These are phyloP conservation scores for Chlorokybus atmophyticus DNA, from an alignment of 139 green algal species.

Conservation along the genomic window DNA sequence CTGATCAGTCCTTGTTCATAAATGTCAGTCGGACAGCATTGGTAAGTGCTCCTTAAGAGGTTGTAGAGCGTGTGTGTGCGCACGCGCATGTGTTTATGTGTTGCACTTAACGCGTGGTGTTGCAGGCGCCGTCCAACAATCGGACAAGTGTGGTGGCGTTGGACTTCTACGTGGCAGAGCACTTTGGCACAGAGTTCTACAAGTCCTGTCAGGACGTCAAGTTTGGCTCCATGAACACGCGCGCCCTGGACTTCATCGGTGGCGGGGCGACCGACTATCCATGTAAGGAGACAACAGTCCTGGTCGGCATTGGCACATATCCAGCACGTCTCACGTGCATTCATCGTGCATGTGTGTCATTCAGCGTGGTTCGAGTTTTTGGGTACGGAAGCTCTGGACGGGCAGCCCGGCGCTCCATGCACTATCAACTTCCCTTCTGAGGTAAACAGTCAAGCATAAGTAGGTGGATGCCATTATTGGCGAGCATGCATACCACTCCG, in stretches of 20 bases:
- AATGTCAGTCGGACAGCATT: constrained; percentile 45
- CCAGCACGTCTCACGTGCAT: too few relatives aligned
- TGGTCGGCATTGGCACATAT: too few relatives aligned
- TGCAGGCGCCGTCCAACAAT: neutral
- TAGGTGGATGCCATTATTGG: too few relatives aligned
- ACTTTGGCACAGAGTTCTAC: constrained; percentile 47
- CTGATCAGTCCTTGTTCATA: constrained; percentile 62
- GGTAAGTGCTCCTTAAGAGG: too few relatives aligned
- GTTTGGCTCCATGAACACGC: constrained; percentile 59
- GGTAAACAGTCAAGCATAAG: too few relatives aligned
- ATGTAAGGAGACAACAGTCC: too few relatives aligned
- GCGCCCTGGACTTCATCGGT: constrained; percentile 73
- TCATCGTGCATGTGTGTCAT: too few relatives aligned
- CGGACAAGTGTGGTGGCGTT: constrained; percentile 29
- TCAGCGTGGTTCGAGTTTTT: constrained; percentile 25
- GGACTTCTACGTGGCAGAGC: constrained; percentile 40
- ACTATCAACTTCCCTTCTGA: constrained; percentile 62
- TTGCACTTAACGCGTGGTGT: too few relatives aligned
- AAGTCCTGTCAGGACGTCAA: constrained; percentile 75
- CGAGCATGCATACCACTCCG: too few relatives aligned
- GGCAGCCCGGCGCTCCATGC: constrained; percentile 26
- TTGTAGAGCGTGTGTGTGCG: too few relatives aligned
- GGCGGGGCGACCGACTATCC: constrained; percentile 52
- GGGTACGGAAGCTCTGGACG: constrained; percentile 22
- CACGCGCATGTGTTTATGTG: too few relatives aligned